Percentiles rank a stretch among this genome's conserved stretches.
These are phyloP conservation scores for Inga leiocalycina DNA, from an alignment of 306 rosid genomes.

Conservation along the genomic window DNA sequence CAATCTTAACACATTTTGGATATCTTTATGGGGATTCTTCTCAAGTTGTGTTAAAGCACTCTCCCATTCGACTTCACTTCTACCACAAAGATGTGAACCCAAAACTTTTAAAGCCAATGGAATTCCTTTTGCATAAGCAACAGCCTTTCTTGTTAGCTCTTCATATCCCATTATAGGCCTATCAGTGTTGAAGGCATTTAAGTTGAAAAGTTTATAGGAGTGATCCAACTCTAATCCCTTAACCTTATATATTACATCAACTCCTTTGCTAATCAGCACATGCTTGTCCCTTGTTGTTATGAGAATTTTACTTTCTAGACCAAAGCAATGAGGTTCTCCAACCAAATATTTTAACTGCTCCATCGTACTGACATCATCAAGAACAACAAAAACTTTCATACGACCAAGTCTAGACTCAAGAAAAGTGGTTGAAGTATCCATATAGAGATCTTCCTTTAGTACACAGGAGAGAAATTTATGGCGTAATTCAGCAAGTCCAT, in stretches of 20 bases:
- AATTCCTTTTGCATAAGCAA: not conserved
- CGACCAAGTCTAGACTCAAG: not conserved
- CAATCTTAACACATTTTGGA: conserved; percentile 1
- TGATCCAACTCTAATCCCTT: not conserved
- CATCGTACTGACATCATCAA: not conserved
- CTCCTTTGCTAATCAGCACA: not conserved
- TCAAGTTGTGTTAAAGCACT: not conserved
- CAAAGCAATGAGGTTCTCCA: not conserved
- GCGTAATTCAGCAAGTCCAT: not conserved
- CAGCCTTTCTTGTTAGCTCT: not conserved
- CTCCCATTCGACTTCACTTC: not conserved
- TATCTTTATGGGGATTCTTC: not conserved
- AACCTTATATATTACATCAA: not conserved
- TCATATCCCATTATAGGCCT: not conserved
- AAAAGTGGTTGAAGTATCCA: not conserved
- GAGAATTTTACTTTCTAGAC: not conserved
- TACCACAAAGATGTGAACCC: not conserved
- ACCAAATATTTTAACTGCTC: not conserved
- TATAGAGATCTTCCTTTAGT: not conserved
- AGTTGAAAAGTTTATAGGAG: not conserved
- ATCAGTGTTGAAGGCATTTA: not conserved
- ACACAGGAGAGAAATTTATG: not conserved
- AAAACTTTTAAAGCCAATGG: conserved; percentile 18
- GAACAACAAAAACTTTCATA: not conserved
- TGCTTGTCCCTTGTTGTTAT: not conserved